Conservation (phyloP, 768 basidiomycete genomes). For the Hypholoma fasciculare region DNA sequence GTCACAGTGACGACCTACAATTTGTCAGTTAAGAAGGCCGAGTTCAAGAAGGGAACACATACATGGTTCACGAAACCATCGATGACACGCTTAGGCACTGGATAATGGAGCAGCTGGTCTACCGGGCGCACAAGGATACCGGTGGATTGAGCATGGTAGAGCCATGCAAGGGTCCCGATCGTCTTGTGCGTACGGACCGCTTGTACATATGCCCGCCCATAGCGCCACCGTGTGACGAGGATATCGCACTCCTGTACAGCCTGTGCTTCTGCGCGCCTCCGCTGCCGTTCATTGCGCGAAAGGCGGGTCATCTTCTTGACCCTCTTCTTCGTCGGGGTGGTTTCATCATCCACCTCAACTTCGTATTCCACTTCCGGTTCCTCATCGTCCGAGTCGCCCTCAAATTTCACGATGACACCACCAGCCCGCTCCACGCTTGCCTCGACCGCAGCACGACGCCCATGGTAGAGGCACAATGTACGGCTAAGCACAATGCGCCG, state of each 20-base stretch:
- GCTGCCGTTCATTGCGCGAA: constrained; percentile 16
- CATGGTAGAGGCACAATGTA: constrained; percentile 52
- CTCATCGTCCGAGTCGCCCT: constrained; percentile 22
- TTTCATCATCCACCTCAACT: constrained; percentile 2
- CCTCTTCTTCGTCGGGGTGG: neutral
- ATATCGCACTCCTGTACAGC: constrained; percentile 61
- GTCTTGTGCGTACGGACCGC: constrained; percentile 58
- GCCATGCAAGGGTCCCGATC: constrained; percentile 81
- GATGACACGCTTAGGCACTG: constrained; percentile 62
- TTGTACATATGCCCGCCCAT: constrained; percentile 74
- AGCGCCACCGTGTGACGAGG: constrained; percentile 67
- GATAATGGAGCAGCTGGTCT: constrained; percentile 84
- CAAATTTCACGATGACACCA: constrained; percentile 28
- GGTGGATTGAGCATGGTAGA: constrained; percentile 74
- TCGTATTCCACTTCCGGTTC: constrained; percentile 4
- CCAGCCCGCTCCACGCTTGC: constrained; percentile 62
- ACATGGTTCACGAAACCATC: constrained; percentile 64
- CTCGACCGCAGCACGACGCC: constrained; percentile 55
- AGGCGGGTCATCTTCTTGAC: constrained; percentile 1
- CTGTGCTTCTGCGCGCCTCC: constrained; percentile 35
- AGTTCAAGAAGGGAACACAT: constrained; percentile 5
- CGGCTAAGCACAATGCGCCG: constrained; percentile 61
- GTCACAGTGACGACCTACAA: constrained; percentile 77
- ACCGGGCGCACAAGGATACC: constrained; percentile 62
- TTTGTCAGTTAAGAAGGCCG: neutral